Evolutionary conservation across 164 flowering plant genomes (phyloP), one percentile per base, ranked within the genome.

Genomic region (Dillenia suffruticosa): DNA sequence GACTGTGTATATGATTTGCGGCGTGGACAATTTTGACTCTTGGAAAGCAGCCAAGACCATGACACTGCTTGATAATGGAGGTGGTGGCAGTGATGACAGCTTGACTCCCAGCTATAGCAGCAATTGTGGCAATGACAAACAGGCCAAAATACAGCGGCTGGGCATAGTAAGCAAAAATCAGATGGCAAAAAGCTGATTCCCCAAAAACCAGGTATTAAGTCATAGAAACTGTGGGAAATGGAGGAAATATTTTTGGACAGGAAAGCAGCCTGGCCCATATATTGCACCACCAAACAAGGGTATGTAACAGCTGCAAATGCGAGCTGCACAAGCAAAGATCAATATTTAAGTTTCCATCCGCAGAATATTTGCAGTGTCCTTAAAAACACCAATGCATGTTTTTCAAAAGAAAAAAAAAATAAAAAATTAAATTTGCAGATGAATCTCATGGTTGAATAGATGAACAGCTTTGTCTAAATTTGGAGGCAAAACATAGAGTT

Each of bases 221-320:
- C 50, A 26, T 73, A 73, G 70, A 73, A 73, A 55, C 70, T 54
- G 15, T 58, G 12, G 12, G 62, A 43, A 12, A 69, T 68, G 2
- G 57, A 24, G 12, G 46, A 0, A 2, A 57, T 24, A 13, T 73
- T 65, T 51, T 65, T 69, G 8, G 76, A 68, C 24, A 69, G 61
- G 58, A 47, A 73, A 15, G 76, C 76, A 52, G 70, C 76, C 71
- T 68, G 72, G 32, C 76, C 76, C 76, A 73, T 73, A 54, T 73
- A 69, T 55, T 68, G 67, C 46, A 73, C 63, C n/a, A 73, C 64
- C 62, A 72, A 50, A 40, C 69, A 68, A 57, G 76, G 76, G 58
- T 72, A 68, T 61, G 68, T 54, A 17, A 68, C 12, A 45, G 45
- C 54, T 45, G 59, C 40, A 44, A 73, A 73, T 32, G 69, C 72